Base-by-base conservation (phyloP, 169 alveolate species). In the Cryptosporidium parvum region DNA sequence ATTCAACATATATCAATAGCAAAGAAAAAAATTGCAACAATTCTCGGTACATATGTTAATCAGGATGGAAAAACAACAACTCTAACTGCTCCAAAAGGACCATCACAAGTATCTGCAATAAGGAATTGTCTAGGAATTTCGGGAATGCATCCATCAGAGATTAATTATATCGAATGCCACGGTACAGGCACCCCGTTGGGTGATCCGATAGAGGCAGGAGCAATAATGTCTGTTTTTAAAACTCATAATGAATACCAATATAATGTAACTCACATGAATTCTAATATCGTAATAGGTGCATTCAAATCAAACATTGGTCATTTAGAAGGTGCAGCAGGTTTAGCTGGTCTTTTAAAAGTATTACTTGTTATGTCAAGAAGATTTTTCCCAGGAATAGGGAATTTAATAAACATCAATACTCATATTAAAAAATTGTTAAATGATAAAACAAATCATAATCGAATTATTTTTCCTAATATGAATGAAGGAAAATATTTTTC, bases 141-240 rank as follows among this genome's bases (percentile, higher is more conserved):
- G 31, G 59, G 58, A 31, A 4, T 42, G 1, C 71, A 59, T 37
- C 92, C 92, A 26, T 48, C 44, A 12, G 53, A 26, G 6, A 85
- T 86, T 14, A 56, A 58, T 53, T 69, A 69, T 56, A 70, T 92
- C 48, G 96, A 94, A 91, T 89, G 94, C 29, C 96, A 94, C 62
- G 96, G 96, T 67, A 94, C 96, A 14, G 96, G 95, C 21, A 94
- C 95, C 10, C 93, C 92, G 51, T 86, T 94, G 65, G 96, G 96
- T 0, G 96, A 94, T 58, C 92, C 93, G 37, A 92, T 94, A 21
- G 96, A 94, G 53, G 91, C 92, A 75, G 85, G 86, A 7, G 94
- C 95, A 39, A 16, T 80, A 58, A 61, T 65, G 42, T 26, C 39
- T 59, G 51, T 80, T 29, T 80, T 80, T 65, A 31, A n/a, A 44